Evolutionary conservation across 2,329 filamentous ascomycete genomes (phyloP), one percentile per base, ranked within the genome.

Genomic region (Fusarium avenaceum): DNA sequence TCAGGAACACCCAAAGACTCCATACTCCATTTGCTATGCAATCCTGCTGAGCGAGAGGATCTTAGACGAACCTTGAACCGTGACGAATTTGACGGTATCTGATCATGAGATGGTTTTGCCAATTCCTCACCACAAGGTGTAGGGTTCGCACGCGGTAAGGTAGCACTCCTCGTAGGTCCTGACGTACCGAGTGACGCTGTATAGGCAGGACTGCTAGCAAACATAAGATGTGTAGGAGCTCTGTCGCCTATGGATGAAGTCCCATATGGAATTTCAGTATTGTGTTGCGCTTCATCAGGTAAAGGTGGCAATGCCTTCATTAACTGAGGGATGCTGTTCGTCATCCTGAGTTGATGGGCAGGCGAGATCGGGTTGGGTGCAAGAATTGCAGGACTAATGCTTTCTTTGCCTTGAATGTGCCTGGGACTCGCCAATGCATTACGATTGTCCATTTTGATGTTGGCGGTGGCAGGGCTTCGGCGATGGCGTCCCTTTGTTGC

Each of bases 291-390:
- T 33, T 77, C 75, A 6, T 73, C 73, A 5, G 84, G 84, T 9
- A 86, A 67, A 15, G 81, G 77, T 15, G 85, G 85, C 42, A 86
- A 68, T 22, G 82, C 80, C 70, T 87, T 86, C 83, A 86, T 86
- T 15, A 86, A 74, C 40, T 81, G 80, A 8, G 84, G 82, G 51
- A 84, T 83, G 64, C 82, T 85, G 64, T 82, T 84, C 58, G 83
- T 84, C 39, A 83, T 76, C 51, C 78, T 82, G 19, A 85, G 76
- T 64, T 82, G 77, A 28, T 79, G 78, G 33, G 76, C 77, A 33
- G 83, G 81, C 17, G 83, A 86, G 5, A 85, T 81, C 15, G 83
- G 83, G 45, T 82, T 79, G n/a, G 84, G 84, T 6, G 81, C 81
- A 33, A 84, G 65, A 35, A 84, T 80, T 14, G 77, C 72, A 30